phyloP scores from a whole-genome alignment of 352 stramenopile genomes.

The Phytophthora aleatoria region DNA sequence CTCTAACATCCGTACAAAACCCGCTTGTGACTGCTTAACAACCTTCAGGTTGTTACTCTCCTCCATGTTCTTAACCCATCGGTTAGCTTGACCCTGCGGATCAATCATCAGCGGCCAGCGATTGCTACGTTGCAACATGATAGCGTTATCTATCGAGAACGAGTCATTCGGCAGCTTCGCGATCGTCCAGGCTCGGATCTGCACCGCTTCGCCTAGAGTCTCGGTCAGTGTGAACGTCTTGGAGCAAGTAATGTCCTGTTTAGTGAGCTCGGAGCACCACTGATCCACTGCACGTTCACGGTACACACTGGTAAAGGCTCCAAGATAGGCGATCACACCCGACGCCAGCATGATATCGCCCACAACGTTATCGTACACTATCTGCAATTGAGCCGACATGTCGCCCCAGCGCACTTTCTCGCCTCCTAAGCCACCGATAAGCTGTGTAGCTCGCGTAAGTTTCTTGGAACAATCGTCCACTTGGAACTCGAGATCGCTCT shows the following conservation, averaged over 20 bases:
- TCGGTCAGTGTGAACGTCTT: slow-evolving; percentile 79
- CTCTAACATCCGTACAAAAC: slow-evolving; percentile 95
- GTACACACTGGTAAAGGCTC: slow-evolving; percentile 92
- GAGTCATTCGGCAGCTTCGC: slow-evolving; percentile 95
- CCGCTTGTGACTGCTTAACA: slow-evolving; percentile 92
- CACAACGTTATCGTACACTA: slow-evolving; percentile 91
- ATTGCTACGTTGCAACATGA: slow-evolving; percentile 92
- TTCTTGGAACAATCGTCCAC: slow-evolving; percentile 94
- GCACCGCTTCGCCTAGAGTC: slow-evolving; percentile 91
- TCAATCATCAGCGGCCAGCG: slow-evolving; percentile 98
- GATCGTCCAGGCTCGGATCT: slow-evolving; percentile 95
- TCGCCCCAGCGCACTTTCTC: slow-evolving; percentile 94
- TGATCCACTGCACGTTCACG: slow-evolving; percentile 87
- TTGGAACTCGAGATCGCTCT: slow-evolving; percentile 88
- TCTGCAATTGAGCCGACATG: slow-evolving; percentile 83
- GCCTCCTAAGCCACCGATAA: slow-evolving; percentile 93
- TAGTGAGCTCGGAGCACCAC: slow-evolving; percentile 74
- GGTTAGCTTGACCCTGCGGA: slow-evolving; percentile 94
- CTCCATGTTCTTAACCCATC: slow-evolving; percentile 96
- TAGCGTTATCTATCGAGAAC: slow-evolving; percentile 96
- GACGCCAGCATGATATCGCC: slow-evolving; percentile 94
- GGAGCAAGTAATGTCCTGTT: slow-evolving; percentile 84
- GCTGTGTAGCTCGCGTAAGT: slow-evolving; percentile 89
- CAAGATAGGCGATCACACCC: slow-evolving; percentile 95
- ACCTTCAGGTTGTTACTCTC: slow-evolving; percentile 91